Evolutionary conservation across 140 eudicot genomes (phyloP).

Genomic region (Stevia rebaudiana): DNA sequence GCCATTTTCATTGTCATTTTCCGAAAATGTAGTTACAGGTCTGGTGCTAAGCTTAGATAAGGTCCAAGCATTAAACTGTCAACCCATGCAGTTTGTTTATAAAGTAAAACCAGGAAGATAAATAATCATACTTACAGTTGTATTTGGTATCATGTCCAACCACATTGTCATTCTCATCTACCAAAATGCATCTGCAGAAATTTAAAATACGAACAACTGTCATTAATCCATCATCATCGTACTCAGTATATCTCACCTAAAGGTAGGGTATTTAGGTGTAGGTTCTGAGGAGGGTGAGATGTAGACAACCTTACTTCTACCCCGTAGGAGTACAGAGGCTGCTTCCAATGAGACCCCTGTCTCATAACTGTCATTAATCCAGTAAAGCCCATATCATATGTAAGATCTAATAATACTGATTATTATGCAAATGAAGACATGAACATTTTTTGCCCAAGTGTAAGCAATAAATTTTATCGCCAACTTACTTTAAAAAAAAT

Average conservation of each 20-base stretch:
- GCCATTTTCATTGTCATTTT: too few species aligned
- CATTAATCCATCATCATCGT: too few species aligned
- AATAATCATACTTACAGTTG: constrained; percentile 56
- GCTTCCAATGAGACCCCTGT: too few species aligned
- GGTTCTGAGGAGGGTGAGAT: too few species aligned
- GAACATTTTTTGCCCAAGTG: neutral
- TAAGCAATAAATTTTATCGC: neutral
- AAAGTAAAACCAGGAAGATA: neutral
- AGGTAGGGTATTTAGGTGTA: too few species aligned
- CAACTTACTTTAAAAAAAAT: neutral
- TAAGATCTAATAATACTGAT: neutral
- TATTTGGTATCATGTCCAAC: constrained; percentile 93
- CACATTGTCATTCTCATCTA: constrained; percentile 80
- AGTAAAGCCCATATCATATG: neutral
- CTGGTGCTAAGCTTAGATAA: too few species aligned
- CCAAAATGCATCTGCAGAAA: constrained; percentile 84
- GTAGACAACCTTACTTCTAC: too few species aligned
- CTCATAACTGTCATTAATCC: neutral
- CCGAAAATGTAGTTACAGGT: too few species aligned
- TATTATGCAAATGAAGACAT: neutral
- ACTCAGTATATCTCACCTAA: constrained; percentile 4
- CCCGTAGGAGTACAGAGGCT: too few species aligned
- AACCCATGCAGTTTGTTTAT: neutral
- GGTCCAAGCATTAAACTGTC: neutral
- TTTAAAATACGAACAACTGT: constrained; percentile 10